Evolutionary conservation across 108 stramenopile species (phyloP).

Genomic region (Chaetoceros muelleri): DNA sequence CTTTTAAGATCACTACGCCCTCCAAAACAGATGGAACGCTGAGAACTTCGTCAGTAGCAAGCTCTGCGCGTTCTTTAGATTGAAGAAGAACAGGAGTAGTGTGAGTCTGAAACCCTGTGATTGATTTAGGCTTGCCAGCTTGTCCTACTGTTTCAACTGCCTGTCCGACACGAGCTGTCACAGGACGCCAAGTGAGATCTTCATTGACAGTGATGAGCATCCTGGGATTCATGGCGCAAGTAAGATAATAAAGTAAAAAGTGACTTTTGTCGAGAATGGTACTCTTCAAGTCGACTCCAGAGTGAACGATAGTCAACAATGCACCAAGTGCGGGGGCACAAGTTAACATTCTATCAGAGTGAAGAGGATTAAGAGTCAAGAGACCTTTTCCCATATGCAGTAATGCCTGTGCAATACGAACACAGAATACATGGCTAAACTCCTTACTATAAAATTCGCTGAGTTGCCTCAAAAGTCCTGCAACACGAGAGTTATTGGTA

Average conservation of each 20-base stretch:
- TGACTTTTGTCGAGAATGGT: slow-evolving; percentile 95
- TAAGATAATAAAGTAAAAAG: slow-evolving; percentile 92
- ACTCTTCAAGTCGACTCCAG: slow-evolving; percentile 86
- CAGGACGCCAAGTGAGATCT: slow-evolving; percentile 70
- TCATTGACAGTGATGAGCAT: slow-evolving; percentile 97
- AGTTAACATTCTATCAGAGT: slow-evolving; percentile 94
- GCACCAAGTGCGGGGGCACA: slow-evolving; percentile 84
- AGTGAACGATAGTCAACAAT: slow-evolving; percentile 83
- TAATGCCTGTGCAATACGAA: slow-evolving; percentile 97
- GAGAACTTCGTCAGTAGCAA: slow-evolving; percentile 92
- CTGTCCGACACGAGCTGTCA: slow-evolving; percentile 96
- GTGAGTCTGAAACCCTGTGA: slow-evolving; percentile 99
- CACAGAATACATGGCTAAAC: slow-evolving; percentile 91
- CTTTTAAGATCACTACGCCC: slow-evolving; percentile 90
- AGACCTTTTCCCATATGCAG: slow-evolving; percentile 99
- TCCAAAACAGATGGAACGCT: slow-evolving; percentile 84
- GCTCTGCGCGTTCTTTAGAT: slow-evolving; percentile 91
- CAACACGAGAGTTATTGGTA: slow-evolving; percentile 98
- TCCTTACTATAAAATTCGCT: slow-evolving; percentile 97
- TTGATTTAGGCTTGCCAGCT: slow-evolving; percentile 98
- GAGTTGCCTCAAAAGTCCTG: slow-evolving; percentile 92
- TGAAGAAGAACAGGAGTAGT: slow-evolving; percentile 95
- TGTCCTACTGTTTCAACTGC: slow-evolving; percentile 99
- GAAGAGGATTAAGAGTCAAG: slow-evolving; percentile 89
- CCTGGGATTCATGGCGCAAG: slow-evolving; percentile 94